Percentiles rank a stretch among this genome's conserved stretches.
phyloP scores from a whole-genome alignment of 805 yeast species.

The Sporopachydermia lactativora region DNA sequence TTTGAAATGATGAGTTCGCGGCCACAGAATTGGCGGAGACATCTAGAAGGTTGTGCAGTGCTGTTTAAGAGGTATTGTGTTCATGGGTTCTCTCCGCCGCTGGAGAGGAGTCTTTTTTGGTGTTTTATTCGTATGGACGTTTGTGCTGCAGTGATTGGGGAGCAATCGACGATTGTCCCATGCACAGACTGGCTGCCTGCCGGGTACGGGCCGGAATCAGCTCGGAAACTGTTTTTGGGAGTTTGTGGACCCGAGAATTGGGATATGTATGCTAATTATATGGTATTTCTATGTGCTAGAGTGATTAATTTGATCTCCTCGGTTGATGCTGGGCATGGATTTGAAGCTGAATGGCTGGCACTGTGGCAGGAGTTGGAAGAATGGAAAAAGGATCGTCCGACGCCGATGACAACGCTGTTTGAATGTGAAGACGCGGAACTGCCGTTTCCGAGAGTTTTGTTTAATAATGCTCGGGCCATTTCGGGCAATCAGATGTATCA shows the following conservation, averaged over 20 bases:
- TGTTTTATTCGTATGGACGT: constrained; percentile 29
- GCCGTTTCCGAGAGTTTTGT: constrained; percentile 26
- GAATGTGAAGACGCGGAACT: constrained; percentile 15
- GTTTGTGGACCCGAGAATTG: background rate
- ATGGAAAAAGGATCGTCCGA: constrained; percentile 26
- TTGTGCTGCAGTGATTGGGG: constrained; percentile 23
- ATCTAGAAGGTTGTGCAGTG: constrained; percentile 25
- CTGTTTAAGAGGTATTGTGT: constrained; percentile 24
- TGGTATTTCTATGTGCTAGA: constrained; percentile 24
- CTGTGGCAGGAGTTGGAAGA: constrained; percentile 26
- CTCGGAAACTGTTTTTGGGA: constrained; percentile 3
- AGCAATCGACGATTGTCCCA: constrained; percentile 23
- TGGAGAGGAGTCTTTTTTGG: constrained; percentile 30
- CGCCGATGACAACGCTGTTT: constrained; percentile 21
- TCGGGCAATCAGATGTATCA: constrained; percentile 26
- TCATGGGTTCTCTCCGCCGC: constrained; percentile 21
- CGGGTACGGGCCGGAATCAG: constrained; percentile 12
- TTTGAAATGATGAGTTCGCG: constrained; percentile 28
- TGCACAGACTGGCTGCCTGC: constrained; percentile 23
- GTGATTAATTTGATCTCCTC: constrained; percentile 23
- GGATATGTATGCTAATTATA: constrained; percentile 27
- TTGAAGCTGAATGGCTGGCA: constrained; percentile 25
- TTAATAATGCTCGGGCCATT: constrained; percentile 23
- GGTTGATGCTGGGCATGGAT: constrained; percentile 13
- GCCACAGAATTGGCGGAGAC: constrained; percentile 25